Evolutionary conservation across 2,329 filamentous ascomycete species (phyloP), one percentile per base, ranked within the genome.

Genomic region (Aspergillus viridinutans): DNA sequence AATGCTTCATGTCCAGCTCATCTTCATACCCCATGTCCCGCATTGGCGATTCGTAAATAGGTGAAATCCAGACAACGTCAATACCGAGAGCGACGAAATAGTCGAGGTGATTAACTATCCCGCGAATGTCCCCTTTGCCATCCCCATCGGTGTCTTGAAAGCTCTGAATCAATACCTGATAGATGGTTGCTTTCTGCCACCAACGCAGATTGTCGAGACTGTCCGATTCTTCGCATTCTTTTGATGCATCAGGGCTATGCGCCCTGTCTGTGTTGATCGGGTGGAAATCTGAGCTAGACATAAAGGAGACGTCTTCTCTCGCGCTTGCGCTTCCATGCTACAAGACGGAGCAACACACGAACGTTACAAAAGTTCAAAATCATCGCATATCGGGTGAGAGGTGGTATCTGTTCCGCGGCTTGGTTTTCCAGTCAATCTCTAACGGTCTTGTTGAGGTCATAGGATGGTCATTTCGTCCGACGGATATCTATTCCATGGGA

Each of bases 1-100:
- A 6, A 47, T 10, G 6, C 43, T 23, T 26, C 12, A 25, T 47
- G 17, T 49, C 43, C 48, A n/a, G 28, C 32, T n/a, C 53, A 25
- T 20, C 14, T 32, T 78, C 77, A 54, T 81, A 81, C 35, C 79
- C 79, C 76, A 80, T 80, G 54, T 81, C 79, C 2, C 73, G 71
- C 61, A 79, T 77, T 9, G 78, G 77, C 23, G 76, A 78, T 58
- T 78, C 77, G 65, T 72, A 78, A 53, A 78, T 73, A 9, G 87
- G 88, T 38, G 56, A 67, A 1, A 72, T 57, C 69, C 69, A 72
- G 55, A 73, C 61, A n/a, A 71, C 67, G 48, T 72, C 69, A 21
- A 71, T 58, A 1, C 71, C 71, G 3, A 73, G 59, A 2, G 38
- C 49, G 21, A 59, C 58, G 47, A 73, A 55, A 53, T 74, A 73